Conservation (phyloP, 805 yeast species). For the Saturnispora mendoncae region DNA sequence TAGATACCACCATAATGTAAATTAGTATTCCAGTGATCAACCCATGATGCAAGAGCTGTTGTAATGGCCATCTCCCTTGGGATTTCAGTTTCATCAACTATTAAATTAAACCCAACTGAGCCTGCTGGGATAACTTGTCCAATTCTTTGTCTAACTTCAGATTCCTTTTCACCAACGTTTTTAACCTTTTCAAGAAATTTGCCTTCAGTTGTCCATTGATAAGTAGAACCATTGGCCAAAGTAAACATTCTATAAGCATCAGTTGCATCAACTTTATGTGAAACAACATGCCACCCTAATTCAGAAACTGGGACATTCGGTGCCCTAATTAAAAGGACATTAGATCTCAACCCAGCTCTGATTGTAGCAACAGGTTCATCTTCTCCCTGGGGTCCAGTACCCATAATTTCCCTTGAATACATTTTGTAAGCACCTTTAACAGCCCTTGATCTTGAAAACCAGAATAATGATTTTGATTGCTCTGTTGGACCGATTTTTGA, state of each 20-base stretch:
- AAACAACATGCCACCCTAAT: constrained; percentile 55
- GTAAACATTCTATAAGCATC: constrained; percentile 55
- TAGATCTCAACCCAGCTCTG: constrained; percentile 54
- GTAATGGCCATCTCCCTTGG: constrained; percentile 51
- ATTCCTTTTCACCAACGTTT: constrained; percentile 54
- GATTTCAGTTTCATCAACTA: constrained; percentile 45
- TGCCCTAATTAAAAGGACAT: constrained; percentile 45
- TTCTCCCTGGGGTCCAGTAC: constrained; percentile 39
- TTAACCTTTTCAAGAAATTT: constrained; percentile 48
- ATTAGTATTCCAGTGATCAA: constrained; percentile 62
- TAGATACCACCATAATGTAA: constrained; percentile 59
- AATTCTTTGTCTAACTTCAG: constrained; percentile 57
- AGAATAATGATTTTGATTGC: constrained; percentile 37
- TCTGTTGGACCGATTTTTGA: constrained; percentile 34
- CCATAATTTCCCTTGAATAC: constrained; percentile 35
- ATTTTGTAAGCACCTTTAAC: constrained; percentile 59
- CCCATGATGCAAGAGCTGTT: constrained; percentile 50
- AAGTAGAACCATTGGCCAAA: constrained; percentile 49
- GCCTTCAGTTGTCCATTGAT: constrained; percentile 59
- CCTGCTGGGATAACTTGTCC: constrained; percentile 50
- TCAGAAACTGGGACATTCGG: constrained; percentile 43
- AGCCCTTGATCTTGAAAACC: constrained; percentile 55
- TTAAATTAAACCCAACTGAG: constrained; percentile 43
- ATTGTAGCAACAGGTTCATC: constrained; percentile 51
- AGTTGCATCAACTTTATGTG: constrained; percentile 51